Conservation (phyloP, 2,329 filamentous ascomycete species). For the Fusarium sp. region DNA sequence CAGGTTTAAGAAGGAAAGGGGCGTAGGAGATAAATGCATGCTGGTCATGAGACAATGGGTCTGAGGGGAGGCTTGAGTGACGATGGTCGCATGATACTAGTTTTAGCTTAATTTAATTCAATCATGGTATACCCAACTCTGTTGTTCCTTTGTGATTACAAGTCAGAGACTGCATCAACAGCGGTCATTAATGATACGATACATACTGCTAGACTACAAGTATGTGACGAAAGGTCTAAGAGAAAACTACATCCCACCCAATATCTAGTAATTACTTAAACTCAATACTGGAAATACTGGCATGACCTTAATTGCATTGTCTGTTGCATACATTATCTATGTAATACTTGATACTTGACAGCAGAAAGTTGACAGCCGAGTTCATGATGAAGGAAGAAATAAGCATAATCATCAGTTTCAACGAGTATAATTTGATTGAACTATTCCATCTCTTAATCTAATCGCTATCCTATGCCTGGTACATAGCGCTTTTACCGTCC, state of each 20-base stretch:
- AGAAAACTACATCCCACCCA: neutral
- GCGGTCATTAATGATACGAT: too few relatives aligned
- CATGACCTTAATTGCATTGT: neutral
- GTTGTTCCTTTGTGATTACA: neutral
- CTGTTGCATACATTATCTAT: neutral
- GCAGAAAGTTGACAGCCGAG: neutral
- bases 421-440: neutral
- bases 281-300: neutral
- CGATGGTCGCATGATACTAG: constrained; percentile 8
- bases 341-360: neutral
- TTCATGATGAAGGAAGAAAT: neutral
- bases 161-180: neutral
- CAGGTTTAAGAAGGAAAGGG: constrained; percentile 28
- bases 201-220: too few relatives aligned
- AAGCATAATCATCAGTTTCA: too few relatives aligned
- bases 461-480: neutral
- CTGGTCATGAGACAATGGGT: constrained; percentile 27
- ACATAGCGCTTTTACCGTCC: neutral
- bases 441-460: neutral
- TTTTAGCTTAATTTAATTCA: constrained; percentile 17
- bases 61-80: constrained; percentile 10
- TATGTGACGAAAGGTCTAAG: neutral
- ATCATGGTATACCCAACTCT: constrained; percentile 3
- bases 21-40: constrained; percentile 21
- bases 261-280: neutral